A percentile compares a stretch with the other conserved stretches of the same genome.
phyloP scores from a whole-genome alignment of 208 protist genomes.

The Angomonas deanei region DNA sequence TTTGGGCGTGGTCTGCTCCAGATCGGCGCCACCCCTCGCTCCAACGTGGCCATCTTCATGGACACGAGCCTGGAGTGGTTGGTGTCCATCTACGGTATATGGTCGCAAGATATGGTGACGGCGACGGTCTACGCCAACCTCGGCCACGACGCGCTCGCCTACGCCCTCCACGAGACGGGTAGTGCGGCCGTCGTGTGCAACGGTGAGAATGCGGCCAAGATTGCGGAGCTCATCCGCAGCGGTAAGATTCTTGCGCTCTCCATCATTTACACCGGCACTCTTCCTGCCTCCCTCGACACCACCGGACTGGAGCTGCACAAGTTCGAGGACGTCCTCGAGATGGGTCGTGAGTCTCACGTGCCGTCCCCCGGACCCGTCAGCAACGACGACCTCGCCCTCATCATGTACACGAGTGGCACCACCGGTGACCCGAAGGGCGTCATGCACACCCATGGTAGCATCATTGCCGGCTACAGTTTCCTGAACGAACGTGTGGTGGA shows the following conservation, averaged over 20 bases:
- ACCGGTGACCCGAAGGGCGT: slow-evolving; percentile 89
- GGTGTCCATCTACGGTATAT: slow-evolving; percentile 63
- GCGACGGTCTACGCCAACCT: slow-evolving; percentile 78
- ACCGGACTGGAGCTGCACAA: slow-evolving; percentile 22
- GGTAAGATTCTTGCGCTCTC: slow-evolving; percentile 17
- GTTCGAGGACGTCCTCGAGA: slow-evolving; percentile 42
- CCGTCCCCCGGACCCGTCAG: too few relatives aligned
- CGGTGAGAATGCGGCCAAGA: slow-evolving; percentile 24
- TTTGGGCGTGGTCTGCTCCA: slow-evolving; percentile 40
- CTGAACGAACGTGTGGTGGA: slow-evolving; percentile 10
- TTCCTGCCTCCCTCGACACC: slow-evolving; percentile 18
- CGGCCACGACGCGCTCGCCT: slow-evolving; percentile 53
- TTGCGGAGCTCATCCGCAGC: slow-evolving; percentile 35
- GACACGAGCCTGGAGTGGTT: slow-evolving; percentile 78
- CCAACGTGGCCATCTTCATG: slow-evolving; percentile 53
- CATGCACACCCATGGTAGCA: slow-evolving; percentile 71
- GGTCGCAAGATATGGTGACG: slow-evolving; percentile 54
- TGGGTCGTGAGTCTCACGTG: slow-evolving; percentile 17
- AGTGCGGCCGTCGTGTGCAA: slow-evolving; percentile 55
- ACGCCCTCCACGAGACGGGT: slow-evolving; percentile 45
- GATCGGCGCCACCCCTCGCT: slow-evolving; percentile 20
- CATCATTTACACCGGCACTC: slow-evolving; percentile 40
- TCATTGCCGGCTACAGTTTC: slow-evolving; percentile 21
- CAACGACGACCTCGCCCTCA: slow-evolving; percentile 39
- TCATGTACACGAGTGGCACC: slow-evolving; percentile 86